Evolutionary conservation across 1,284 basidiomycete species (phyloP).

Genomic region (Irpex sp.): DNA sequence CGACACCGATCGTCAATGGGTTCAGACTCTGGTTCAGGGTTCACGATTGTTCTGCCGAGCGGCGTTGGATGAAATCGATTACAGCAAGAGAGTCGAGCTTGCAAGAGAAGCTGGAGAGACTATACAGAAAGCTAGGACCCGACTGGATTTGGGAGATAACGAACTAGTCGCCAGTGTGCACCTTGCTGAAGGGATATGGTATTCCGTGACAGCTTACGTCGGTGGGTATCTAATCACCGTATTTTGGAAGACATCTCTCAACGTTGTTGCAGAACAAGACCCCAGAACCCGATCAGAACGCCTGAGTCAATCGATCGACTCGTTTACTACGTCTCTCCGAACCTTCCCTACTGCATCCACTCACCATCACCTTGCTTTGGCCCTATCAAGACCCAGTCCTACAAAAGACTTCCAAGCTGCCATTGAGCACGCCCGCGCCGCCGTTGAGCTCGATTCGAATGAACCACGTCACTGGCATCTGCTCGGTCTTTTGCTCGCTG

Average conservation of each 20-base stretch:
- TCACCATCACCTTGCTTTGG: slow-evolving; percentile 79
- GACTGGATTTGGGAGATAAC: slow-evolving; percentile 43
- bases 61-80: slow-evolving; percentile 33
- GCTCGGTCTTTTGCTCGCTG: slow-evolving; percentile 79
- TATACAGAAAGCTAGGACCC: slow-evolving; percentile 51
- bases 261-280: slow-evolving; percentile 52
- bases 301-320: slow-evolving; percentile 56
- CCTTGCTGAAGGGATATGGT: slow-evolving; percentile 67
- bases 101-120: slow-evolving; percentile 57
- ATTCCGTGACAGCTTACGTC: slow-evolving; percentile 54
- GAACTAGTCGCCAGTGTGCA: slow-evolving; percentile 52
- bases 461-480: slow-evolving; percentile 91
- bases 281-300: slow-evolving; percentile 55
- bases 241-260: slow-evolving; percentile 5
- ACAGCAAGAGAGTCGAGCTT: slow-evolving; percentile 39
- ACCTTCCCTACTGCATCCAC: slow-evolving; percentile 59
- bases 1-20: slow-evolving; percentile 66
- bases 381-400: slow-evolving; percentile 62
- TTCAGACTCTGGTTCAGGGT: slow-evolving; percentile 71
- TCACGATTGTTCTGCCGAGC: slow-evolving; percentile 68
- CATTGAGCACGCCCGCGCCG: slow-evolving; percentile 63
- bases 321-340: slow-evolving; percentile 53
- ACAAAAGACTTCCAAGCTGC: slow-evolving; percentile 71
- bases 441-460: slow-evolving; percentile 72
- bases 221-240: slow-evolving; percentile 34